Evolutionary conservation across 75 land plant genomes (phyloP), one percentile per base, ranked within the genome.

Genomic region (Selaginella tamariscina): DNA sequence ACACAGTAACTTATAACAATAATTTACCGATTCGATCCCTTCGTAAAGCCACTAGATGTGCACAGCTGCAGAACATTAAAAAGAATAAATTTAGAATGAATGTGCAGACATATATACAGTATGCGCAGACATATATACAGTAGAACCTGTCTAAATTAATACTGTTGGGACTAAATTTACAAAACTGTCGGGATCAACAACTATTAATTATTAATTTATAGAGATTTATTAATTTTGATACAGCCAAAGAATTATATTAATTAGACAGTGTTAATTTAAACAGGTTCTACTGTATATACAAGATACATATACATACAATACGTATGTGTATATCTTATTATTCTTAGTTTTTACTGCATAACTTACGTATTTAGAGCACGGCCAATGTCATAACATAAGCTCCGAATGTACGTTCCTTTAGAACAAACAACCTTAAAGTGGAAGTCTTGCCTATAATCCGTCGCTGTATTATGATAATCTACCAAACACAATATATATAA

Each of bases 331-430:
- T 28, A 11, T 1, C 30, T 9, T 24, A 29, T 56, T 1, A 54
- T 65, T 21, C 27, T 1, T 22, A 65, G 23, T 2, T 2, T 30
- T 20, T 23, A 56, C n/a, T 26, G 28, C 30, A 30, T 11, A 67
- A 67, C 71, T 13, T 81, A 93, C 91, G 95, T 89, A 71, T 82
- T 82, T 67, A 94, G 78, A 66, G 96, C 86, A 66, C 79, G 84
- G 56, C 91, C 98, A 54, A 94, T 68, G 77, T 94, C 98, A 56
- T 90, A 87, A 87, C 96, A 89, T 21, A 94, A 81, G 15, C 95
- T 86, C 21, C 98, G 80, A 29, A 94, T 82, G 59, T 94, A 94
- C 59, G 98, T 94, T 27, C 98, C 98, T 75, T 94, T 89, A 28
- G 98, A 94, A 70, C 98, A 94, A 30, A 72, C 76, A 2, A 89